Conservation (phyloP, 306 rosid species). For the Rosa multiflora region DNA sequence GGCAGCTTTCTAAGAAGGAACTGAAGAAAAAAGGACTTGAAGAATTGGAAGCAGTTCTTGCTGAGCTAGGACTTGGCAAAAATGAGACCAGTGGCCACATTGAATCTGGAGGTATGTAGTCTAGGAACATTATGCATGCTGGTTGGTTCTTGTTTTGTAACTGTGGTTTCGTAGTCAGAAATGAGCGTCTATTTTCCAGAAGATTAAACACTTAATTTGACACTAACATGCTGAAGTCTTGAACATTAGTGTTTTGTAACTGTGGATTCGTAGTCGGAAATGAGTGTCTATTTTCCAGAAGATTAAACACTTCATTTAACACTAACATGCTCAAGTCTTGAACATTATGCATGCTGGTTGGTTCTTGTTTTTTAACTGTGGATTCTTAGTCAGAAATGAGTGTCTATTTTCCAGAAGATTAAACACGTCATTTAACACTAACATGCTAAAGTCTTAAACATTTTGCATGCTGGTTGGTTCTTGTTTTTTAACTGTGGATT, state of each 20-base stretch:
- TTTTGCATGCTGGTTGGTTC: slow-evolving; percentile 7
- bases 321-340: not conserved
- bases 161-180: not conserved
- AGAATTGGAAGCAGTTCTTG: slow-evolving; percentile 81
- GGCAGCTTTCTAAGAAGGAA: slow-evolving; percentile 84
- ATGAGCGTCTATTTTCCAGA: not conserved
- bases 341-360: slow-evolving; percentile 3
- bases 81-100: slow-evolving; percentile 45
- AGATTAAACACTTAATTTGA: not conserved
- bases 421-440: not conserved
- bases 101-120: slow-evolving; percentile 49
- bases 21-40: slow-evolving; percentile 76
- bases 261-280: not conserved
- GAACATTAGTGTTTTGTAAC: slow-evolving; percentile 1
- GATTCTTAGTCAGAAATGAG: not conserved
- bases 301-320: not conserved
- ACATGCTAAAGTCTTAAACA: not conserved
- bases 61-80: slow-evolving; percentile 55
- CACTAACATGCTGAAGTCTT: not conserved
- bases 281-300: not conserved
- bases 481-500: not conserved
- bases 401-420: not conserved
- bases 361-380: slow-evolving; percentile 3
- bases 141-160: slow-evolving; percentile 9
- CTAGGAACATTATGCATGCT: not conserved